Evolutionary conservation across 306 rosid species (phyloP), one percentile per base, ranked within the genome.

Genomic region (Vicia villosa): DNA sequence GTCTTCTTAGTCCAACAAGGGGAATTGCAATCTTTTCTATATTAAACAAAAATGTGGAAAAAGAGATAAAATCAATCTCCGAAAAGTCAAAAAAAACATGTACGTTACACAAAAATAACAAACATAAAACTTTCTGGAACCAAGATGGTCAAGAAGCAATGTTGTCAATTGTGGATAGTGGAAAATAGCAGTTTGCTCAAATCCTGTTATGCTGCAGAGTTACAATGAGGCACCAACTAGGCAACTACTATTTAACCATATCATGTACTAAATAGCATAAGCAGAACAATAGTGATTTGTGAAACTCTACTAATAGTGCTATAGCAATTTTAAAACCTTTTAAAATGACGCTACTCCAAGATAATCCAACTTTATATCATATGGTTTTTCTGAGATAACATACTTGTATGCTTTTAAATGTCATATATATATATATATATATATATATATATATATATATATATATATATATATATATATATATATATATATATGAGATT

Each of bases 361-460:
- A 11, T 49, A 56, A 74, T 47, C 57, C 43, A 47, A 4, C 41
- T 47, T 42, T 13, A 43, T 14, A 42, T 54, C 28, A 45, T 63
- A 34, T 54, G 17, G 56, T 55, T 74, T 47, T 57, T 36, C 66
- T 3, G 30, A 58, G 46, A 26, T 10, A 61, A 38, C 66, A 69
- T 38, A 56, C 99, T 97, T 91, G 88, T 85, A 87, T 80, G 83
- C 92, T 89, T 56, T 77, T 77, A n/a, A n/a, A n/a, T n/a, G n/a
- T n/a, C n/a, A n/a, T n/a, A n/a, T n/a, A n/a, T n/a, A n/a, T n/a
- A n/a, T n/a, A n/a, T n/a, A n/a, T n/a, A n/a, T n/a, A n/a, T n/a
- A n/a, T n/a, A n/a, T n/a, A n/a, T n/a, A n/a, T n/a, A n/a, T n/a
- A n/a, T n/a, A n/a, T n/a, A n/a, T n/a, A n/a, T n/a, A n/a, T n/a